Base-by-base conservation (phyloP, 371 early-diverging fungal genomes). In the Vairimorpha ceranae region DNA sequence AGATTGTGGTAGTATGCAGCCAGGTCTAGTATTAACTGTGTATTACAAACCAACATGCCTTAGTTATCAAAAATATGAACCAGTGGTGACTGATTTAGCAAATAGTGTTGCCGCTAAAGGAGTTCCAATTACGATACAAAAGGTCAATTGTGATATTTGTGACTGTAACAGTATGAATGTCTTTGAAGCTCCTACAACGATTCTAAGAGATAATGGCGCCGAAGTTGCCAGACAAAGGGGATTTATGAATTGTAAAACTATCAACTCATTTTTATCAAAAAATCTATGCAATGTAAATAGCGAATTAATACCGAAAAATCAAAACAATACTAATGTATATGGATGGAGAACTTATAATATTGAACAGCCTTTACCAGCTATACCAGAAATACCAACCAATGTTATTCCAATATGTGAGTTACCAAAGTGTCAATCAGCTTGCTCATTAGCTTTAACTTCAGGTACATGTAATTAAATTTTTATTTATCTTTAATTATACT, bases 101-200 rank as follows among this genome's bases (percentile, higher is more conserved):
- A n/a, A 8, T 19, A 51, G n/a, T 51, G 21, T 21, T 10, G 6
- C 8, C 4, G 6, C n/a, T 4, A 8, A 51, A 51, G 45, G 29
- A 14, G 45, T 70, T 3, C 25, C 33, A 2, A 59, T 83, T n/a
- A 79, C 41, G 4, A 67, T 79, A n/a, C 60, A 63, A 30, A 70
- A 74, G n/a, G 67, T 83, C 17, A 79, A 83, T 41, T 82, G 82
- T 63, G 70, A 68, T 21, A 46, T 21, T 21, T 84, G 84, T 67
- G 56, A 75, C 12, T 79, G 80, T 41, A 46, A 65, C 8, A 32
- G 7, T 14, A 8, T 48, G n/a, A 75, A 75, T 30, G 65, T 84
- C 33, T 74, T 65, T 2, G 56, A 54, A 8, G 77, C 82, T 23
- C 85, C 85, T 17, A 83, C 84, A 3, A 27, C 83, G 1, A 70